These are phyloP conservation scores for Eucalyptus regnans DNA, from an alignment of 345 rosid genomes.

Conservation along the genomic window DNA sequence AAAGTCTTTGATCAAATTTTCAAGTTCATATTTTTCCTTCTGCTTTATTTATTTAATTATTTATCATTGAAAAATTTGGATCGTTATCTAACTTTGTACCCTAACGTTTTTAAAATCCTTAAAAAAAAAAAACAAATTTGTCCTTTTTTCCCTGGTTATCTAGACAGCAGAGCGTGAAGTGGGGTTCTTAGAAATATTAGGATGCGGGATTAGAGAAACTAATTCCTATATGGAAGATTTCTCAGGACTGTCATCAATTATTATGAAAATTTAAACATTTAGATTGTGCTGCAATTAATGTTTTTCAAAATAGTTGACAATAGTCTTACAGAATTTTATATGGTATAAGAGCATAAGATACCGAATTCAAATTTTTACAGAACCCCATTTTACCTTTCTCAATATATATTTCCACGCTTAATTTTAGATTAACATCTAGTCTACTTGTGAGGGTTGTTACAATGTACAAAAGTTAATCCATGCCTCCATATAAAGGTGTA, in stretches of 20 bases:
- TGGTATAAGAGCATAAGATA: rapidly evolving
- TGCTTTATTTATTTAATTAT: neutral
- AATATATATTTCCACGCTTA: neutral
- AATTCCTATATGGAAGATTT: neutral
- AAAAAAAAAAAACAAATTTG: neutral
- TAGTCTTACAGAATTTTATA: neutral
- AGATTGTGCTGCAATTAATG: neutral
- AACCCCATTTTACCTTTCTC: neutral
- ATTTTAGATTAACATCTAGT: neutral
- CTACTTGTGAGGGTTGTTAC: neutral
- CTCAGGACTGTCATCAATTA: rapidly evolving
- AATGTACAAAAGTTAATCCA: neutral
- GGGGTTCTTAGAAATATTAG: neutral
- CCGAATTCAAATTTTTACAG: neutral
- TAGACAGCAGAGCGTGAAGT: neutral
- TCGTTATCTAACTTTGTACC: neutral
- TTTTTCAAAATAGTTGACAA: neutral
- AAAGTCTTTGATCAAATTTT: neutral
- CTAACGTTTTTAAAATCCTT: neutral
- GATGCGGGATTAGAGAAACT: neutral
- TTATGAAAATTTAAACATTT: neutral
- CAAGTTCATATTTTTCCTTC: neutral
- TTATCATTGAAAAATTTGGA: neutral
- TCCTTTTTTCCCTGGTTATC: neutral
- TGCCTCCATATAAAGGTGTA: neutral